Evolutionary conservation across 2,329 filamentous ascomycete species (phyloP).

Genomic region (Xylaria digitata): DNA sequence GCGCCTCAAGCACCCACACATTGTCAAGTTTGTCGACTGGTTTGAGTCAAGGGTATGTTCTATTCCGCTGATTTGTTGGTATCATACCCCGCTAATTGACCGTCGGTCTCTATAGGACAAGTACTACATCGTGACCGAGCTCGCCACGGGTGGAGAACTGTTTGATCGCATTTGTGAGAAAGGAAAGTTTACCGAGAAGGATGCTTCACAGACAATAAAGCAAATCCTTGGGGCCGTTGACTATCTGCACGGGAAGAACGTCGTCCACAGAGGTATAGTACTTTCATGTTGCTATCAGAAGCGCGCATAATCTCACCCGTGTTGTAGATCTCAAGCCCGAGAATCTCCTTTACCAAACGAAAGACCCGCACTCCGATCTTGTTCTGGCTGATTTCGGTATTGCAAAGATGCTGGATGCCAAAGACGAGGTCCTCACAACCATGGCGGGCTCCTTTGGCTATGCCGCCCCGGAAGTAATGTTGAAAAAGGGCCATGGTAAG

Average conservation of each 20-base stretch:
- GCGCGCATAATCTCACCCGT: conserved; percentile 30
- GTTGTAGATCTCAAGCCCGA: conserved; percentile 91
- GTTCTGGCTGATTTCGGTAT: conserved; percentile 98
- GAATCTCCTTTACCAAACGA: conserved; percentile 93
- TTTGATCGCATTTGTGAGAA: conserved; percentile 99
- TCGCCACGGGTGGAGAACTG: conserved; percentile 94
- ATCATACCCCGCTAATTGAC: conserved; percentile 32
- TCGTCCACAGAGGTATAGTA: conserved; percentile 86
- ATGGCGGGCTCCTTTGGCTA: conserved; percentile 99
- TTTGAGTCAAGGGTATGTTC: conserved; percentile 92
- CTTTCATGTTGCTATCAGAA: conserved; percentile 31
- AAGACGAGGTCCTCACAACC: conserved; percentile 91
- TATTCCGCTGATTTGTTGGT: not conserved
- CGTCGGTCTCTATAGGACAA: conserved; percentile 76
- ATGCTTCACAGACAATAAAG: conserved; percentile 93
- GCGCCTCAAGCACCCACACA: conserved; percentile 89
- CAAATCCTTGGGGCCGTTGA: conserved; percentile 93
- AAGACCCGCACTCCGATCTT: conserved; percentile 79
- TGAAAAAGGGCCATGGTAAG: conserved; percentile 97
- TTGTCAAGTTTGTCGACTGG: conserved; percentile 98
- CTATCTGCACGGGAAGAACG: conserved; percentile 93
- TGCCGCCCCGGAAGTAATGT: conserved; percentile 97
- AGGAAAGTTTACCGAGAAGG: conserved; percentile 98
- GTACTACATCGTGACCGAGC: conserved; percentile 98
- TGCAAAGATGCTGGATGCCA: conserved; percentile 94